Conservation (phyloP, 768 basidiomycete species). For the Suillus variegatus region DNA sequence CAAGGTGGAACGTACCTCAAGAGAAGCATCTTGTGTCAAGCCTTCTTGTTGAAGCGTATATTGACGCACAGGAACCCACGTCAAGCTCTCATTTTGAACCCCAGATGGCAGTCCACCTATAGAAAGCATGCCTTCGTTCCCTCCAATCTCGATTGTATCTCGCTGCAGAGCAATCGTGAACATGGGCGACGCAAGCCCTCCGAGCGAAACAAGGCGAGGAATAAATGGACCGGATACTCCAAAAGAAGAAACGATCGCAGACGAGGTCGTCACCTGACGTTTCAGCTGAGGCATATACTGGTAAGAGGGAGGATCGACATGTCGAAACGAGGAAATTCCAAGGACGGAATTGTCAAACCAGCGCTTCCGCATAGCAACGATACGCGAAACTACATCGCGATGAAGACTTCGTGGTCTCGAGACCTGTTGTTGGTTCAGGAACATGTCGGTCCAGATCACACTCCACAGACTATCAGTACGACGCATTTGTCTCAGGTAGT, state of each 20-base stretch:
- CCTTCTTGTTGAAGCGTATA: constrained; percentile 58
- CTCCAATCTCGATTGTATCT: constrained; percentile 65
- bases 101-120: constrained; percentile 64
- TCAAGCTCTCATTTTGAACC: constrained; percentile 49
- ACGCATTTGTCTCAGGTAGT: not conserved
- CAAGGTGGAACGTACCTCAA: constrained; percentile 48
- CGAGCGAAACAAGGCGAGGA: constrained; percentile 43
- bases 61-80: constrained; percentile 63
- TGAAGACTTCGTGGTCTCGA: constrained; percentile 1
- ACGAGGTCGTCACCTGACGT: constrained; percentile 16
- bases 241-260: constrained; percentile 43
- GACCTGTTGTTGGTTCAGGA: constrained; percentile 20
- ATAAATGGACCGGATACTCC: constrained; percentile 45
- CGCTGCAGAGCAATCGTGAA: constrained; percentile 68
- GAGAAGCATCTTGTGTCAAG: constrained; percentile 53
- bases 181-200: constrained; percentile 43
- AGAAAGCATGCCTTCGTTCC: constrained; percentile 64
- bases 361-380: constrained; percentile 11
- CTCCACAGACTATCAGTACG: constrained; percentile 28
- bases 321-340: constrained; percentile 3
- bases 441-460: constrained; percentile 47
- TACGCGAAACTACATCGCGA: constrained; percentile 2
- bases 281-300: constrained; percentile 2
- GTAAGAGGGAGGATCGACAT: constrained; percentile 2
- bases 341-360: constrained; percentile 21